These are phyloP conservation scores for Penicillium fimorum DNA, from an alignment of 495 filamentous ascomycete genomes.

Conservation along the genomic window DNA sequence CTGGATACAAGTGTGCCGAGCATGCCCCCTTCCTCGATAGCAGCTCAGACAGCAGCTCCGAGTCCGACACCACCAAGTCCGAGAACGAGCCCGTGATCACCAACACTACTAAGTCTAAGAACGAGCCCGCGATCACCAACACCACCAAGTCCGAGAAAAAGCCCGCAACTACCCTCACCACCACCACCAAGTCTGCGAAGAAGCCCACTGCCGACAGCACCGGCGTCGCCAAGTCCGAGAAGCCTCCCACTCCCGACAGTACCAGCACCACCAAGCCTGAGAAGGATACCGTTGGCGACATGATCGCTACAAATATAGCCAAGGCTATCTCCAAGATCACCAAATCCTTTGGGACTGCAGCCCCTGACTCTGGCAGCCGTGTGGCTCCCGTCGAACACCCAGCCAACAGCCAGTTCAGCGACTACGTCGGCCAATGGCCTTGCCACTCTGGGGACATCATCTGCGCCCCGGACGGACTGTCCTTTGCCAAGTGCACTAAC, in stretches of 20 bases:
- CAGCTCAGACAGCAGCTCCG: too few species aligned
- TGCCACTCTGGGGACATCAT: slow-evolving; percentile 35
- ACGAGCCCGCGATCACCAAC: slow-evolving; percentile 5
- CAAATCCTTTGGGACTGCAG: slow-evolving; percentile 12
- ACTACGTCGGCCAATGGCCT: slow-evolving; percentile 17
- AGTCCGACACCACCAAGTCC: too few species aligned
- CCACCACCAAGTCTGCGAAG: not conserved
- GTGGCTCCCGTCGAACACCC: slow-evolving; percentile 10
- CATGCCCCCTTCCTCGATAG: slow-evolving; percentile 25
- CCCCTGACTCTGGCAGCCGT: slow-evolving; percentile 16
- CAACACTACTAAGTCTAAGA: slow-evolving; percentile 1
- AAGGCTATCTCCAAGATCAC: slow-evolving; percentile 22
- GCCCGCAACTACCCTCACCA: too few species aligned
- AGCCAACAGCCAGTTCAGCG: slow-evolving; percentile 20
- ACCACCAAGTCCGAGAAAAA: slow-evolving; percentile 6
- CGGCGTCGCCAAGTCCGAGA: not conserved
- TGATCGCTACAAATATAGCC: slow-evolving; percentile 1
- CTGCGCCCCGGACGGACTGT: slow-evolving; percentile 38
- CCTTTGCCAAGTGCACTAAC: slow-evolving; percentile 40
- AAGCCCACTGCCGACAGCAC: not conserved
- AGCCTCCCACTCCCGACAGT: not conserved
- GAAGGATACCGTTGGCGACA: not conserved
- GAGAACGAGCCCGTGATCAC: not conserved
- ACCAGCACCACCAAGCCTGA: not conserved
- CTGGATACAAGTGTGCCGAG: slow-evolving; percentile 29